Evolutionary conservation across 2,329 filamentous ascomycete species (phyloP).

Genomic region (Elsinoe fawcettii): DNA sequence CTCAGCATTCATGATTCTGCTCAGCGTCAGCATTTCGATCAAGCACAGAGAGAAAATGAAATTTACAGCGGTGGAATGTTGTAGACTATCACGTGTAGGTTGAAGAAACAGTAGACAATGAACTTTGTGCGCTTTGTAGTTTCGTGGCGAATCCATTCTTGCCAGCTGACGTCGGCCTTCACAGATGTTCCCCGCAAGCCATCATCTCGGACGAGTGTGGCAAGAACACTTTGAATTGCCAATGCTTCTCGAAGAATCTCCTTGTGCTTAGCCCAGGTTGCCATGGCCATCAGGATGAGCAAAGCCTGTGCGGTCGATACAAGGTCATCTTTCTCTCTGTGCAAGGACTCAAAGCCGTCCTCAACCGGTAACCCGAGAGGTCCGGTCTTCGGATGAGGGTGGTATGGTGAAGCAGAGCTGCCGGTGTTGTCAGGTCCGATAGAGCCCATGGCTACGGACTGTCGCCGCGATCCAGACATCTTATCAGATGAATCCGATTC

Average conservation of each 20-base stretch:
- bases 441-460: conserved; percentile 2
- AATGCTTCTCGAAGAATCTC: conserved; percentile 51
- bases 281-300: conserved; percentile 53
- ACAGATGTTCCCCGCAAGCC: conserved; percentile 48
- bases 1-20: conserved; percentile 27
- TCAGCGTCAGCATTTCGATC: background rate
- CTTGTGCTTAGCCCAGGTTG: conserved; percentile 52
- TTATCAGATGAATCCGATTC: conserved; percentile 21
- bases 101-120: conserved; percentile 51
- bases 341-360: conserved; percentile 15
- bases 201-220: conserved; percentile 49
- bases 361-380: conserved; percentile 4
- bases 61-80: conserved; percentile 47
- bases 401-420: background rate
- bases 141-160: conserved; percentile 48
- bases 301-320: conserved; percentile 62
- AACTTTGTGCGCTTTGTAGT: conserved; percentile 48
- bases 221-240: conserved; percentile 49
- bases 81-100: conserved; percentile 55
- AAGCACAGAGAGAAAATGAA: too few species aligned
- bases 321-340: conserved; percentile 23
- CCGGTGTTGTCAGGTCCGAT: background rate
- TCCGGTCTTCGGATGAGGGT: background rate
- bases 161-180: conserved; percentile 46
- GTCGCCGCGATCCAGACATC: background rate